These are phyloP conservation scores for Penicillium sp. DNA, from an alignment of 2,329 filamentous ascomycete species.

Conservation along the genomic window DNA sequence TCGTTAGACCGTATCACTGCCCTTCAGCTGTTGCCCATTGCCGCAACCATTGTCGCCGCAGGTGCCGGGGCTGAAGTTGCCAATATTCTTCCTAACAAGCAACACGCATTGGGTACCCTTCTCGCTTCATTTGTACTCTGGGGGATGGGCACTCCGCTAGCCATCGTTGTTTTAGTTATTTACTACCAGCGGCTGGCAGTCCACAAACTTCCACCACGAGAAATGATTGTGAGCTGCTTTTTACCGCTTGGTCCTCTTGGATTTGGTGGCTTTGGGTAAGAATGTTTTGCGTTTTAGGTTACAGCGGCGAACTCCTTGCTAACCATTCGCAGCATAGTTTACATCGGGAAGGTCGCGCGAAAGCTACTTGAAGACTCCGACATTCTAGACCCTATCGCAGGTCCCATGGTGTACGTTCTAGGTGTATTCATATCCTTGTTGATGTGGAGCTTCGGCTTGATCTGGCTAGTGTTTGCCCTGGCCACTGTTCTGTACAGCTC, in stretches of 20 bases:
- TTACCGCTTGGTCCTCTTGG: conserved; percentile 69
- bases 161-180: conserved; percentile 66
- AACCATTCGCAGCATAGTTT: conserved; percentile 47
- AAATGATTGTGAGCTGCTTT: conserved; percentile 70
- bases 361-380: conserved; percentile 45
- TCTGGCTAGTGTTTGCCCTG: conserved; percentile 60
- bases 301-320: conserved; percentile 20
- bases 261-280: conserved; percentile 63
- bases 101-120: conserved; percentile 64
- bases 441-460: conserved; percentile 61
- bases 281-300: not conserved
- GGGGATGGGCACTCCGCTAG: conserved; percentile 66
- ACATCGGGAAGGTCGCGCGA: conserved; percentile 51
- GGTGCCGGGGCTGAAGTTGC: conserved; percentile 68
- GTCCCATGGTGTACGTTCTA: conserved; percentile 62
- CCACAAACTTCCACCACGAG: conserved; percentile 67
- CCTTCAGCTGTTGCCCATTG: conserved; percentile 67
- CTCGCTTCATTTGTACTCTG: conserved; percentile 70
- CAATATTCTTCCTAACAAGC: conserved; percentile 58
- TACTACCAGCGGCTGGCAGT: conserved; percentile 72
- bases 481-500: conserved; percentile 47
- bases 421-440: conserved; percentile 59
- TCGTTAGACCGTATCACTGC: conserved; percentile 65
- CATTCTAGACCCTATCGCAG: conserved; percentile 46
- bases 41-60: conserved; percentile 68